These are phyloP conservation scores for Heliamphora pulchella DNA, from an alignment of 179 eudicot species.

Conservation along the genomic window DNA sequence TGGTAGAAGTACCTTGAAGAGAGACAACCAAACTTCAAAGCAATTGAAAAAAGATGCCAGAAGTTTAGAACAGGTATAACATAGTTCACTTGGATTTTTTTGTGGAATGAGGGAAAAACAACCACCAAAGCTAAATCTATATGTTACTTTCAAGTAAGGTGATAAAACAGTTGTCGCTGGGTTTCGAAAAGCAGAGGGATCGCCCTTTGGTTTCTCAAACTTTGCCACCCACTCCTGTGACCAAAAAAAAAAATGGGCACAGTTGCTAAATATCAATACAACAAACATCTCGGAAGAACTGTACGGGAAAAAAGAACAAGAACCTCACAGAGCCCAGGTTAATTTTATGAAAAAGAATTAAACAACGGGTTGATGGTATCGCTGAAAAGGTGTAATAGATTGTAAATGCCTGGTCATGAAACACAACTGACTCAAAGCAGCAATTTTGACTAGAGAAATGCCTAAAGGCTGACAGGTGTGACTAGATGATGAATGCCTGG, in stretches of 20 bases:
- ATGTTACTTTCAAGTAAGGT: conserved; percentile 79
- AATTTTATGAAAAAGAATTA: neutral
- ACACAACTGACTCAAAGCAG: too few species aligned
- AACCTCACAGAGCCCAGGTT: neutral
- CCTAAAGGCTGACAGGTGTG: too few species aligned
- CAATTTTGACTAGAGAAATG: too few species aligned
- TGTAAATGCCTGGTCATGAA: too few species aligned
- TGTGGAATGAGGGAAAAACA: neutral
- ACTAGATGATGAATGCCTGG: neutral
- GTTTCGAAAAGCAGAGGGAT: conserved; percentile 66
- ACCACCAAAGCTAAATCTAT: neutral
- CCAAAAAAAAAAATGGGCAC: neutral
- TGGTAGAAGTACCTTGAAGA: conserved; percentile 86
- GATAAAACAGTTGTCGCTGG: conserved; percentile 90
- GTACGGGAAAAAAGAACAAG: neutral
- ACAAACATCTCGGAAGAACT: neutral
- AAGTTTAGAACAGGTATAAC: neutral
- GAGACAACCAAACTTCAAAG: conserved; percentile 79
- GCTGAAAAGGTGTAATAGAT: too few species aligned
- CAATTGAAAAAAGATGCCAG: conserved; percentile 11
- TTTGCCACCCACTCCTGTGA: conserved; percentile 88
- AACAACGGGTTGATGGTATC: neutral
- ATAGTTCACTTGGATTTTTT: neutral
- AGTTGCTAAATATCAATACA: neutral
- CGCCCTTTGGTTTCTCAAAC: conserved; percentile 94